Percentiles rank a stretch among this genome's conserved stretches.
Evolutionary conservation across 768 basidiomycete genomes (phyloP).

Genomic region (Leccinum subgranulosum): DNA sequence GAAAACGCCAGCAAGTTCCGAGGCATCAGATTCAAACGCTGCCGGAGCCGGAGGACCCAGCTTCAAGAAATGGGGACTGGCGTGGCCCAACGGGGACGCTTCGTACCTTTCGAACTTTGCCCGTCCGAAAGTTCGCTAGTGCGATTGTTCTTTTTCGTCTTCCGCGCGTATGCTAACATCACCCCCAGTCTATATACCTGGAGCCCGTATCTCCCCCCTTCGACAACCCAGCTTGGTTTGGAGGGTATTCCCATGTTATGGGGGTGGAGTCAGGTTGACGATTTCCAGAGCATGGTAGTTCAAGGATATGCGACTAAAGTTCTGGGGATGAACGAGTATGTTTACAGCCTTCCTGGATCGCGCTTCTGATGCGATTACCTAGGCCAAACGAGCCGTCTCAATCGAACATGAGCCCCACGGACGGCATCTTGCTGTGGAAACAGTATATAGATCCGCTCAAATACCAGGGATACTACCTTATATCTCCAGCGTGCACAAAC

Average conservation of each 20-base stretch:
- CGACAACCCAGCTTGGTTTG: slow-evolving; percentile 44
- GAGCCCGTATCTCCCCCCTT: slow-evolving; percentile 49
- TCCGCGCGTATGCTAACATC: not conserved
- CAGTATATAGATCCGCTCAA: slow-evolving; percentile 62
- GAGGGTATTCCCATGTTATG: slow-evolving; percentile 69
- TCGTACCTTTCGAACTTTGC: slow-evolving; percentile 50
- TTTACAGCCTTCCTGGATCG: not conserved
- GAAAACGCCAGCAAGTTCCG: not conserved
- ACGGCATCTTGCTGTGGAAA: slow-evolving; percentile 59
- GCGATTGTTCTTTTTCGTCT: slow-evolving; percentile 11
- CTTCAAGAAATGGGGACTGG: slow-evolving; percentile 56
- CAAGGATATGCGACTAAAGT: slow-evolving; percentile 52
- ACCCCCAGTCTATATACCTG: slow-evolving; percentile 59
- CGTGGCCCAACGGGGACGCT: slow-evolving; percentile 61
- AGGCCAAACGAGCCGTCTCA: slow-evolving; percentile 73
- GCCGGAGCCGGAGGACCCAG: not conserved
- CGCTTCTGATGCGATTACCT: not conserved
- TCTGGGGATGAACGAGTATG: slow-evolving; percentile 80
- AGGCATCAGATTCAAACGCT: not conserved
- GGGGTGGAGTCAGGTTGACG: slow-evolving; percentile 50
- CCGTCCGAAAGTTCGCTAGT: slow-evolving; percentile 43
- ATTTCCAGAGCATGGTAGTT: slow-evolving; percentile 47
- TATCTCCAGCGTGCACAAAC: slow-evolving; percentile 70
- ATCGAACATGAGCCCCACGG: slow-evolving; percentile 54
- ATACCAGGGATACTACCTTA: slow-evolving; percentile 54